Percentiles rank a stretch among this genome's conserved stretches.
Conservation (phyloP, 805 yeast species). For the Yarrowia sp. region DNA sequence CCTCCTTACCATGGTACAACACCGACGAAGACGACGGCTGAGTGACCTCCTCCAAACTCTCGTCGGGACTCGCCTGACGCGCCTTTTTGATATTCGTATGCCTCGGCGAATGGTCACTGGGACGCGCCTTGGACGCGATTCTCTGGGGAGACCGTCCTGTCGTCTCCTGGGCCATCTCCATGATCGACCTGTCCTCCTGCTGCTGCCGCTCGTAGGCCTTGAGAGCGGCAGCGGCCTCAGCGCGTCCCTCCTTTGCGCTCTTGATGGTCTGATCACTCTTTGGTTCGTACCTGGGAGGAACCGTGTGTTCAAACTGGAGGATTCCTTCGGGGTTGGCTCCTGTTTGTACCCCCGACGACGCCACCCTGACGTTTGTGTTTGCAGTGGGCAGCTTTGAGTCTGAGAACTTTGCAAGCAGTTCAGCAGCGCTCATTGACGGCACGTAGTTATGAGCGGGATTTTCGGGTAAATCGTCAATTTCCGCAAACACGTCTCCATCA, state of each 20-base stretch:
- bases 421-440: background rate
- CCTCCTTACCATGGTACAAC: slow-evolving; percentile 2
- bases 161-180: background rate
- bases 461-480: background rate
- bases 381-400: background rate
- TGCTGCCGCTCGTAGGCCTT: slow-evolving; percentile 1
- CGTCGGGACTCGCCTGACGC: background rate
- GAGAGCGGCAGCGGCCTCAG: background rate
- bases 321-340: background rate
- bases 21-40: slow-evolving; percentile 9
- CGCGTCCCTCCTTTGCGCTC: slow-evolving; percentile 17
- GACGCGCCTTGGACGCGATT: background rate
- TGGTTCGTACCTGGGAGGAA: slow-evolving; percentile 4
- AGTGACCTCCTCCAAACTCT: background rate
- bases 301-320: background rate
- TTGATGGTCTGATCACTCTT: slow-evolving; percentile 6
- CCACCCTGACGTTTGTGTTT: background rate
- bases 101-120: background rate
- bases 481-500: slow-evolving; percentile 1
- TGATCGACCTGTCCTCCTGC: background rate
- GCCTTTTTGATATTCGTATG: background rate
- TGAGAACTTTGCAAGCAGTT: background rate
- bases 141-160: background rate
- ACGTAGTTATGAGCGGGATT: background rate
- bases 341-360: background rate